Base-by-base conservation (phyloP, 2,329 filamentous ascomycete species). In the Colletotrichum tropicale region DNA sequence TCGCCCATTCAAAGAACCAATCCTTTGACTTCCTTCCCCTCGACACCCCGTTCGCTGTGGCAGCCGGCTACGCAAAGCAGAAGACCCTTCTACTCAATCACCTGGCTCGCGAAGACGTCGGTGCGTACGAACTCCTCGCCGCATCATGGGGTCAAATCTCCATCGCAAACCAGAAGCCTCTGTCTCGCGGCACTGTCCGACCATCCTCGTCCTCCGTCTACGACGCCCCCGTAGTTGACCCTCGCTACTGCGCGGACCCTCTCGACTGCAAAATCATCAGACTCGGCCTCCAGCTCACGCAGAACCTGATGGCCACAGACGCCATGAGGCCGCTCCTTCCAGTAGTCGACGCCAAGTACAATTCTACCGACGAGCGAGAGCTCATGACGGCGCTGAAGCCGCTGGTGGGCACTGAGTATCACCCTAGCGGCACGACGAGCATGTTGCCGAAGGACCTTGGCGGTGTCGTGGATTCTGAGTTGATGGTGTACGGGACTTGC, bases 401-500 rank as follows among this genome's bases (percentile, higher is more conserved):
- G 2, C 80, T 82, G 62, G 83, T 86, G 6, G 74, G 74, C 86
- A 84, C 84, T 8, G 82, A 83, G 71, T 84, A 78, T 66, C 87
- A 89, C 77, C 86, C 86, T 1, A 81, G 80, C n/a, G 87, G 88
- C 3, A 88, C 87, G 4, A 84, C 85, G 61, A 82, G 86, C 6
- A 89, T 89, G 88, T 81, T 88, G 67, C 87, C 87, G 2, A 79
- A 81, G 30, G 80, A 82, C 5, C 81, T 86, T 8, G 88, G 87
- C 2, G 88, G 88, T 21, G 87, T 89, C 1, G 88, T 89, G 1
- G 83, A 87, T 58, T 71, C 81, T 6, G 76, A 78, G 32, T 81
- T 90, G 4, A 84, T 82, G 66, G 88, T 91, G 0, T 86, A 90
- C 71, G 89, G 88, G 0, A 82, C 88, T 8, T 84, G 85, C 66